Evolutionary conservation across 495 filamentous ascomycete species (phyloP), one percentile per base, ranked within the genome.

Genomic region (Aspergillus bridgeri): DNA sequence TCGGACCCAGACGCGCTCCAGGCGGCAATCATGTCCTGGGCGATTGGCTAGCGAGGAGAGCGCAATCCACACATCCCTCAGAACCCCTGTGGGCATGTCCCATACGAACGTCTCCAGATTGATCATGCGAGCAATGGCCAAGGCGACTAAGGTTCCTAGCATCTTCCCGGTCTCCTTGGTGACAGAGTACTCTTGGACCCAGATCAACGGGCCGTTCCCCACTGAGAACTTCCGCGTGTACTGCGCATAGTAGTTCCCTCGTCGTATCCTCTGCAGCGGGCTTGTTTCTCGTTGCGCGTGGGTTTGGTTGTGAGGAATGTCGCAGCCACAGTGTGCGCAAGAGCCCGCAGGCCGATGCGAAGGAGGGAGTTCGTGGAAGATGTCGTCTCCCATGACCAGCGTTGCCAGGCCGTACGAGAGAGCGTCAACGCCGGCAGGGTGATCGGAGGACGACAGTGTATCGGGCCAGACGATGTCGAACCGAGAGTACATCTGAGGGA

Each of bases 391-490:
- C 78, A 91, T 87, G 18, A 89, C 89, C 57, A 98, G 76, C 0
- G 93, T 96, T 15, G 91, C 85, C 15, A 98, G 77, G 3, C 92
- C 92, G 69, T 95, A 95, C 0, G 93, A 95, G 19, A 96, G 82
- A 42, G 93, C 92, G 76, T 96, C 92, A 25, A 96, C 90, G 43
- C 89, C 90, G 24, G 84, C 82, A 13, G 86, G 80, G 50, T 88
- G 83, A 56, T 89, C 86, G 4, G 83, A 76, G 3, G 83, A 73
- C 20, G 81, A 74, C 46, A 81, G 75, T 6, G 81, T 83, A 61
- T 95, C 90, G 0, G 92, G 93, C 92, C 92, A 98, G 42, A 94
- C 87, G 59, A 96, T 96, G 67, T 96, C 90, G 68, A 98, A 96
- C 23, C 90, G 85, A 2, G 89, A 89, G 69, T 98, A 98, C 65